Conservation (phyloP, 2,329 filamentous ascomycete species). For the Sodiomyces alkalinus region DNA sequence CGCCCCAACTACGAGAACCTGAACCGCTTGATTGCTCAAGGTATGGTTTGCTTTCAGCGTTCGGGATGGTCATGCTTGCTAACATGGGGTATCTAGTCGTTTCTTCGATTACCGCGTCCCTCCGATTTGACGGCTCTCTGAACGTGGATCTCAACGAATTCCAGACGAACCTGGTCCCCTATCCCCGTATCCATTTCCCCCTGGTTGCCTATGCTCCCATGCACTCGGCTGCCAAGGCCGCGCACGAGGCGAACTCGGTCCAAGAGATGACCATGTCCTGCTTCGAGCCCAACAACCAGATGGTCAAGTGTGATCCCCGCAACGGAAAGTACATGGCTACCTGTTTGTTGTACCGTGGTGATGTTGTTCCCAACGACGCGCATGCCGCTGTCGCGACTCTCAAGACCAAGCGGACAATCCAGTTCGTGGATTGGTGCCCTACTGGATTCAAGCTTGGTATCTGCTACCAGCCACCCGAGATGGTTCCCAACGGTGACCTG, state of each 20-base stretch:
- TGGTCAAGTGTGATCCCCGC: slow-evolving; percentile 98
- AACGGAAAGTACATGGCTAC: slow-evolving; percentile 99
- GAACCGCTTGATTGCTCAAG: slow-evolving; percentile 95
- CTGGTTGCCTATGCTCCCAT: slow-evolving; percentile 93
- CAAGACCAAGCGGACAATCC: slow-evolving; percentile 98
- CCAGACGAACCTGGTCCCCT: slow-evolving; percentile 98
- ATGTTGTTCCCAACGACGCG: slow-evolving; percentile 92
- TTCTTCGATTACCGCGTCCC: slow-evolving; percentile 93
- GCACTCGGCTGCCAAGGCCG: slow-evolving; percentile 86
- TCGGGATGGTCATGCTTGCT: slow-evolving; percentile 10
- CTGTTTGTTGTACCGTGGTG: slow-evolving; percentile 93
- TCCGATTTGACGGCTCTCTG: slow-evolving; percentile 95
- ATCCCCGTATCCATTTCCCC: slow-evolving; percentile 98
- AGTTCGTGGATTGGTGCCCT: slow-evolving; percentile 99
- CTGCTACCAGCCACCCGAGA: slow-evolving; percentile 96
- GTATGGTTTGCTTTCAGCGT: slow-evolving; percentile 31
- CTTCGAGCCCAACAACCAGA: slow-evolving; percentile 99
- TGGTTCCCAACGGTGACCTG: slow-evolving; percentile 91
- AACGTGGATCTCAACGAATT: slow-evolving; percentile 99
- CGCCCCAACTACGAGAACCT: slow-evolving; percentile 97
- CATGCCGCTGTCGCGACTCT: slow-evolving; percentile 85
- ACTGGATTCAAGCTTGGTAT: slow-evolving; percentile 99
- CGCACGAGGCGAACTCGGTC: slow-evolving; percentile 95
- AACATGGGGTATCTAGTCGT: slow-evolving; percentile 47
- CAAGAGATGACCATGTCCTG: slow-evolving; percentile 97